Percentiles rank a stretch among this genome's conserved stretches.
Evolutionary conservation across 2,329 filamentous ascomycete genomes (phyloP).

Genomic region (Colletotrichum kahawae): DNA sequence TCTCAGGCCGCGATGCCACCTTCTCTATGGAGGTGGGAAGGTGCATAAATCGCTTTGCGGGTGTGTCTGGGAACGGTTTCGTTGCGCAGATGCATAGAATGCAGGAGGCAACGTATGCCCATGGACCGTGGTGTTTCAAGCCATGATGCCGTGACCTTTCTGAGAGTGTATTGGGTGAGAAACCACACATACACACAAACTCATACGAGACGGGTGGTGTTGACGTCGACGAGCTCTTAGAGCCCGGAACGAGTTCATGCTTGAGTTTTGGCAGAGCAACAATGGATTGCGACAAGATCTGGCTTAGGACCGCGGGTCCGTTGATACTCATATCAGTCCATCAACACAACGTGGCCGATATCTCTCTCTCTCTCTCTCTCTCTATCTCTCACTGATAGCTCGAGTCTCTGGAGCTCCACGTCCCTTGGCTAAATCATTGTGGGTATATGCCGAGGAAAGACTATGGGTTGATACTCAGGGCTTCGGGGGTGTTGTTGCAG

Average conservation of each 20-base stretch:
- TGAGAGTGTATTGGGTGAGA: background rate
- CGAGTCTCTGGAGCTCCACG: too few species aligned
- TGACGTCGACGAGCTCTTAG: background rate
- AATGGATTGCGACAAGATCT: too few species aligned
- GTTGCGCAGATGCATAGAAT: background rate
- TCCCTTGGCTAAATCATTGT: too few species aligned
- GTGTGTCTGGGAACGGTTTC: background rate
- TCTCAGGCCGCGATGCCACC: background rate
- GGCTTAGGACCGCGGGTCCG: too few species aligned
- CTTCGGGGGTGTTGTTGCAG: background rate
- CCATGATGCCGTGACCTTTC: accelerated
- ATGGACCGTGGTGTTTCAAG: accelerated
- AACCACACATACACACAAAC: background rate
- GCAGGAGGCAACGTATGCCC: background rate
- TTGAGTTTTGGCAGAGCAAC: background rate
- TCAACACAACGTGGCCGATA: too few species aligned
- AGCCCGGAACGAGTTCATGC: accelerated
- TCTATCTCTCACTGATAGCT: too few species aligned
- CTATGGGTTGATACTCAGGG: too few species aligned
- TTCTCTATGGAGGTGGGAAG: background rate
- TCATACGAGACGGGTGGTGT: background rate
- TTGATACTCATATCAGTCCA: too few species aligned
- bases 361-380: too few species aligned
- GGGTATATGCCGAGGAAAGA: too few species aligned
- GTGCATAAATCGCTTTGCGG: background rate